phyloP scores from a whole-genome alignment of 2,329 filamentous ascomycete genomes.

The Tolypocladium ophioglossoides region DNA sequence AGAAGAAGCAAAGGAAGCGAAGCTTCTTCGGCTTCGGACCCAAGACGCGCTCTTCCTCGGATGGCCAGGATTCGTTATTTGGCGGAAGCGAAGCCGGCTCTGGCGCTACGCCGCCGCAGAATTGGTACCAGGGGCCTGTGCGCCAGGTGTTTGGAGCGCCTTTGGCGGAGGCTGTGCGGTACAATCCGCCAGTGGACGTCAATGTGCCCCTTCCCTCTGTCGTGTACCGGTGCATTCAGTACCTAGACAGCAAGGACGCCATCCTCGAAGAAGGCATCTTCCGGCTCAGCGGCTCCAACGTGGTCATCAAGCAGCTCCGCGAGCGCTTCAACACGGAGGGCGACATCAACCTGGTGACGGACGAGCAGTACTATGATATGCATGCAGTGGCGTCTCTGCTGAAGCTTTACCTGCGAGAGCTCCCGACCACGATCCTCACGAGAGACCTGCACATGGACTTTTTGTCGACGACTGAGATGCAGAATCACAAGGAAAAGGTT shows the following conservation, averaged over 20 bases:
- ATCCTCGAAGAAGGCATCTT: constrained; percentile 89
- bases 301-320: constrained; percentile 80
- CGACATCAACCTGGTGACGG: constrained; percentile 76
- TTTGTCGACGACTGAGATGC: constrained; percentile 69
- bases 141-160: constrained; percentile 76
- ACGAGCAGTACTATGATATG: constrained; percentile 84
- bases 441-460: constrained; percentile 86
- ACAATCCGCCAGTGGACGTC: constrained; percentile 61
- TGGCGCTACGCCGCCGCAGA: constrained; percentile 31
- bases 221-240: constrained; percentile 91
- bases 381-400: constrained; percentile 90
- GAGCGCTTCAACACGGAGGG: constrained; percentile 92
- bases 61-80: constrained; percentile 46
- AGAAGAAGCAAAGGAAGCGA: constrained; percentile 74
- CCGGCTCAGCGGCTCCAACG: constrained; percentile 90
- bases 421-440: constrained; percentile 85
- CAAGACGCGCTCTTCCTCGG: constrained; percentile 47
- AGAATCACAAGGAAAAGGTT: constrained; percentile 66
- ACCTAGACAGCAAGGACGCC: constrained; percentile 74
- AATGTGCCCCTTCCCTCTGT: constrained; percentile 77
- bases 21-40: constrained; percentile 62
- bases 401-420: constrained; percentile 86
- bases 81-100: constrained; percentile 35
- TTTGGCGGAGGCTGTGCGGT: constrained; percentile 76
- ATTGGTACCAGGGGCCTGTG: constrained; percentile 40